A percentile compares a stretch with the other conserved stretches of the same genome.
Evolutionary conservation across 2,329 filamentous ascomycete genomes (phyloP).

Genomic region (Cladosporium sp.): DNA sequence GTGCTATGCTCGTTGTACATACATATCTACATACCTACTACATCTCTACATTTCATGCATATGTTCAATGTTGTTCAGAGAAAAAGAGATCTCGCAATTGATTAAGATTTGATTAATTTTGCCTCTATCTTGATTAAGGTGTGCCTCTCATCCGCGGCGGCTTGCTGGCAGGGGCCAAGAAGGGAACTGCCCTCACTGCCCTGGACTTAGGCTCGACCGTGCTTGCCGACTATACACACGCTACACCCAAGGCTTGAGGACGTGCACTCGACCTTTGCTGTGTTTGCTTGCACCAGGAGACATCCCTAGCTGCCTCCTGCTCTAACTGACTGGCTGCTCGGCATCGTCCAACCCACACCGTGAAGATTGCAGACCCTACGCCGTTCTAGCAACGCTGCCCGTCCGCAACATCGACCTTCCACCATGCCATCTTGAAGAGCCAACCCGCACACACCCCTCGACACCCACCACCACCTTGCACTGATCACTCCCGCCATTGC

Average conservation of each 20-base stretch:
- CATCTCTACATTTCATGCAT: too few relatives aligned
- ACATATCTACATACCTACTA: too few relatives aligned
- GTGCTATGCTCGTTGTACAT: neutral
- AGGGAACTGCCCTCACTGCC: too few relatives aligned
- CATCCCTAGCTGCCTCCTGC: neutral
- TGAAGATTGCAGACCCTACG: neutral
- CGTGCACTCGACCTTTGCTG: neutral
- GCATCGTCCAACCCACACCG: neutral
- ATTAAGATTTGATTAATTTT: constrained; percentile 1
- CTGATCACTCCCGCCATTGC: neutral
- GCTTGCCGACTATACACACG: neutral
- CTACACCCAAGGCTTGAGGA: constrained; percentile 7
- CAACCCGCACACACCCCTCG: neutral
- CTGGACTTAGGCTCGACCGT: neutral
- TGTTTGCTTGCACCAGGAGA: neutral
- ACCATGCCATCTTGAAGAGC: constrained; percentile 9
- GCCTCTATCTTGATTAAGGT: neutral
- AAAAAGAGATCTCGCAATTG: neutral
- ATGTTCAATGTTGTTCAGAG: too few relatives aligned
- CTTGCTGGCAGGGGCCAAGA: neutral
- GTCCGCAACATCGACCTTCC: neutral
- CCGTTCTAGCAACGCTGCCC: neutral
- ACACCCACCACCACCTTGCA: neutral
- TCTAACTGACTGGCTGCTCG: neutral
- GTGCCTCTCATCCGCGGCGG: neutral